Conservation (phyloP, 345 rosid species). For the Corchorus capsularis region DNA sequence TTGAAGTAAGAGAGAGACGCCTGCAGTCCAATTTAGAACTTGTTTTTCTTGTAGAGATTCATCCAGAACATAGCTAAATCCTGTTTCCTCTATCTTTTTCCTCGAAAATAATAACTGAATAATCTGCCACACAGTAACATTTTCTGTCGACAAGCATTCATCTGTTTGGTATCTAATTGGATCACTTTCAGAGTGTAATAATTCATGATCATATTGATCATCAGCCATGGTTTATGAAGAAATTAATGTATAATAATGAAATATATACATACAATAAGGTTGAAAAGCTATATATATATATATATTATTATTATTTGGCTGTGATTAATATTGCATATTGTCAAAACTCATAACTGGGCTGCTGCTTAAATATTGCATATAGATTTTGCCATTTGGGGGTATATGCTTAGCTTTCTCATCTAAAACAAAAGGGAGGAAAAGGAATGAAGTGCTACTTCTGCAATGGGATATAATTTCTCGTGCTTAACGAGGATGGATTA, state of each 20-base stretch:
- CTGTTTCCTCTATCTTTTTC: neutral
- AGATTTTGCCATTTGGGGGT: neutral
- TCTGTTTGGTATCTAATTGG: neutral
- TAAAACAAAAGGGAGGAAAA: neutral
- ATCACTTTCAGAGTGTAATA: too few relatives aligned
- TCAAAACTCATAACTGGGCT: neutral
- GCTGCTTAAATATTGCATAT: neutral
- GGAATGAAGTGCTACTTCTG: neutral
- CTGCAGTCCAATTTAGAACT: neutral
- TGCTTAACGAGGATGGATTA: too few relatives aligned
- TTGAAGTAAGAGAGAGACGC: neutral
- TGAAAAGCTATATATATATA: too few relatives aligned
- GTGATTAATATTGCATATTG: neutral
- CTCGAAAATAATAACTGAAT: neutral
- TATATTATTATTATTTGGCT: neutral
- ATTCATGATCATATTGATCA: too few relatives aligned
- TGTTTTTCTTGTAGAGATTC: too few relatives aligned
- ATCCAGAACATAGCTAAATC: neutral
- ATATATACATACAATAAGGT: too few relatives aligned
- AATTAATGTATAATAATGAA: too few relatives aligned
- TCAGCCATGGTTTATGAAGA: neutral
- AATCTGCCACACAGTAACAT: neutral
- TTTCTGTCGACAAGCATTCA: neutral
- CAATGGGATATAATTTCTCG: neutral
- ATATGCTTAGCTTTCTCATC: conserved; percentile 13